Conservation (phyloP, 2,329 filamentous ascomycete genomes). For the Nannizziopsis barbatae region DNA sequence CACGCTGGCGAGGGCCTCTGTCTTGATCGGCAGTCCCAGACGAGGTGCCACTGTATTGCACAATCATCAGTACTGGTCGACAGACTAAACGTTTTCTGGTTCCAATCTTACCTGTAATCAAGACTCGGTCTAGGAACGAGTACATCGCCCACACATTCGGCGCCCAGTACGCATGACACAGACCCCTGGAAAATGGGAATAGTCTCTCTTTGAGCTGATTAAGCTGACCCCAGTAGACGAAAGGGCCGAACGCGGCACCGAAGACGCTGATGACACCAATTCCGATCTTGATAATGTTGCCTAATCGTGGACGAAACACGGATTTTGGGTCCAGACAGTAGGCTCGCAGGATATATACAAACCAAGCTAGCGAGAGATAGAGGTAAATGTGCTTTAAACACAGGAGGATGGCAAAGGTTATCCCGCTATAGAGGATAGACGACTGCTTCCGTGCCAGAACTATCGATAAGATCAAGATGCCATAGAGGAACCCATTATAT, state of each 20-base stretch:
- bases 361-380: constrained; percentile 91
- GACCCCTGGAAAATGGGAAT: constrained; percentile 84
- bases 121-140: constrained; percentile 71
- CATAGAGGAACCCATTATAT: constrained; percentile 96
- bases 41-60: constrained; percentile 59
- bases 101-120: constrained; percentile 62
- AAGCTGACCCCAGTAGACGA: constrained; percentile 68
- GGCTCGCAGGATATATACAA: constrained; percentile 76
- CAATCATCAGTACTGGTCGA: neutral
- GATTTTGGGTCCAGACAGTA: constrained; percentile 77
- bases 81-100: neutral
- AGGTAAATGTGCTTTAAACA: constrained; percentile 98
- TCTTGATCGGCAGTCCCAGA: constrained; percentile 61
- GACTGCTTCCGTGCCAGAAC: constrained; percentile 66
- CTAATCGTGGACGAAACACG: constrained; percentile 61
- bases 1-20: constrained; percentile 70
- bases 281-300: constrained; percentile 76
- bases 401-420: constrained; percentile 71
- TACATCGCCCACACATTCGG: constrained; percentile 97
- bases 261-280: constrained; percentile 60
- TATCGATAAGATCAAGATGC: constrained; percentile 74
- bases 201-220: constrained; percentile 71
- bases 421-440: constrained; percentile 64
- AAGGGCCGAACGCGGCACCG: constrained; percentile 77
- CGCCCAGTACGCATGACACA: constrained; percentile 98